Percentiles rank a stretch among this genome's conserved stretches.
Evolutionary conservation across 1,139 yeast species (phyloP).

Genomic region (Kodamaea sp.): DNA sequence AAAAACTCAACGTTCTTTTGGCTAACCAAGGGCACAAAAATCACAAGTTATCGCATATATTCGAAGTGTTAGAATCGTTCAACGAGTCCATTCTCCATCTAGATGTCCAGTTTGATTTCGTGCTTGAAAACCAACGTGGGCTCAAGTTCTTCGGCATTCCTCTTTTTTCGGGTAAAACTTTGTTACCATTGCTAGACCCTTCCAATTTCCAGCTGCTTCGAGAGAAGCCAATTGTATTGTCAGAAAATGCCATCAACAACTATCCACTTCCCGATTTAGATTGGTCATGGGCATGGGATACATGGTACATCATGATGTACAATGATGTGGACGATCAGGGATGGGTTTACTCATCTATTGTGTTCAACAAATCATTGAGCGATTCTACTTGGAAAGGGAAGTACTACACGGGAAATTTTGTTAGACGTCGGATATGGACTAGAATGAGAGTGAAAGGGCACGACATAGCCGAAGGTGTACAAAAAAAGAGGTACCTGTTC

Average conservation of each 20-base stretch:
- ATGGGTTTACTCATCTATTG: conserved; percentile 61
- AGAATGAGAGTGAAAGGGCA: conserved; percentile 31
- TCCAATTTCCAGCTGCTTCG: conserved; percentile 42
- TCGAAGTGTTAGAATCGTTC: conserved; percentile 10
- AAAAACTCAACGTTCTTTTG: conserved; percentile 9
- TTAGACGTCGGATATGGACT: conserved; percentile 64
- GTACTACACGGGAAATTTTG: conserved; percentile 54
- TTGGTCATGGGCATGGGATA: conserved; percentile 75
- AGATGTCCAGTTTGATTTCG: conserved; percentile 33
- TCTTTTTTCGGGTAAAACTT: conserved; percentile 53
- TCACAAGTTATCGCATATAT: conserved; percentile 11
- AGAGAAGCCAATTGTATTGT: conserved; percentile 28
- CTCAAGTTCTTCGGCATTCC: conserved; percentile 65
- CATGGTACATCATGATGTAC: conserved; percentile 73
- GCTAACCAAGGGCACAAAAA: conserved; percentile 6
- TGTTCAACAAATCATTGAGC: conserved; percentile 47
- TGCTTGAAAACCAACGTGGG: conserved; percentile 74
- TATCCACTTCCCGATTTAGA: conserved; percentile 64
- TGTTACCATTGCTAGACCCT: conserved; percentile 64
- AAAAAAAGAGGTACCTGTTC: too few relatives aligned
- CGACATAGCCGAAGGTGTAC: conserved; percentile 1
- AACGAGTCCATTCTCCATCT: conserved; percentile 10
- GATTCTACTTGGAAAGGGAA: conserved; percentile 61
- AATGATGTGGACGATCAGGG: conserved; percentile 77
- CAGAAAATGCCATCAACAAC: conserved; percentile 35